Evolutionary conservation across 768 basidiomycete genomes (phyloP).

Genomic region (Tricholoma sp.): DNA sequence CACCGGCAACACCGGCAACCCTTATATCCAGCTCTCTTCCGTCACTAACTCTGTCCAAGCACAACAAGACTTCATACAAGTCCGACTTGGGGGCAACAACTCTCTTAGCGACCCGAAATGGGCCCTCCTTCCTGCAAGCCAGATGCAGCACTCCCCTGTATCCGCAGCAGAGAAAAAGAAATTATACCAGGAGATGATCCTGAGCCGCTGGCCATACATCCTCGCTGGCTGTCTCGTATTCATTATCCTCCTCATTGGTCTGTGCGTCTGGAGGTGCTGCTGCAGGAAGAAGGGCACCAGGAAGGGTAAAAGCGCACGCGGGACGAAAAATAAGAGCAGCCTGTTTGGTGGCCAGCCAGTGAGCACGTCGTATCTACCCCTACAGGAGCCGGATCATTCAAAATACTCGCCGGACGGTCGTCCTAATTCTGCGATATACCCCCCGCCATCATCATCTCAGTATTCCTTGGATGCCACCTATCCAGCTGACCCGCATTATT

Average conservation of each 20-base stretch:
- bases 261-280: slow-evolving; percentile 60
- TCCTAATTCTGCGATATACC: slow-evolving; percentile 2
- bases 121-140: slow-evolving; percentile 52
- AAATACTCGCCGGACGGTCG: slow-evolving; percentile 6
- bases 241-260: slow-evolving; percentile 38
- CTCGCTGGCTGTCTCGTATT: slow-evolving; percentile 53
- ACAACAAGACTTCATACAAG: slow-evolving; percentile 59
- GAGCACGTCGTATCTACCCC: slow-evolving; percentile 26
- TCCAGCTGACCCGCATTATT: slow-evolving; percentile 2
- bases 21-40: slow-evolving; percentile 68
- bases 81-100: slow-evolving; percentile 57
- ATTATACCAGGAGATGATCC: slow-evolving; percentile 53
- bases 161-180: slow-evolving; percentile 63
- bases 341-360: slow-evolving; percentile 19
- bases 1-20: slow-evolving; percentile 43
- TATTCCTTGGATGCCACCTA: slow-evolving; percentile 8
- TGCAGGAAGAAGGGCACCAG: slow-evolving; percentile 30
- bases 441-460: slow-evolving; percentile 8
- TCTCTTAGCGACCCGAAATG: slow-evolving; percentile 50
- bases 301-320: slow-evolving; percentile 5
- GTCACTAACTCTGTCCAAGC: slow-evolving; percentile 48
- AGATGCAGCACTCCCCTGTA: slow-evolving; percentile 61
- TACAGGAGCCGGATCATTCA: slow-evolving; percentile 19
- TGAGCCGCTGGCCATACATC: slow-evolving; percentile 74
- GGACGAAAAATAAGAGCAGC: slow-evolving; percentile 14